Evolutionary conservation across 306 rosid genomes (phyloP), one percentile per base, ranked within the genome.

Genomic region (Lathyrus sativus): DNA sequence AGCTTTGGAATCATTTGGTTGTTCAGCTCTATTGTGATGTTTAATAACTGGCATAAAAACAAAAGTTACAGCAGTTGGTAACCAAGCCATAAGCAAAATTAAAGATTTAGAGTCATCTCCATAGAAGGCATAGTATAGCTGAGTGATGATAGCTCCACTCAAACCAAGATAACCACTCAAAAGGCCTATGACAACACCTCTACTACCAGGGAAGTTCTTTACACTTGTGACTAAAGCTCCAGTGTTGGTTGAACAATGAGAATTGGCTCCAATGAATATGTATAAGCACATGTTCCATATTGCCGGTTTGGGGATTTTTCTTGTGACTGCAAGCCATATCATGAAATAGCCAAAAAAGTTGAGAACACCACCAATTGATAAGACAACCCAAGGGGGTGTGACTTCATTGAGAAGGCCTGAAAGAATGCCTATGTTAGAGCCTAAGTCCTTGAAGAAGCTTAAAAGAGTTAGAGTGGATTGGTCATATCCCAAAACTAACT

Each of bases 41-140:
- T 62, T 74, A 11, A 88, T 75, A 11, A 86, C 68, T 0, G 85
- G 83, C 1, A 86, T 37, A 18, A 88, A 83, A 50, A 57, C 26
- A 6, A 88, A 69, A 31, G 90, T 71, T 2, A 77, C 44, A 4
- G 76, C 92, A 2, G 85, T 76, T 5, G 97, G 97, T 9, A 90
- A 68, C 95, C 95, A 90, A 0, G 90, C 90, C 72, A 86, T 78
- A 18, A 87, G 83, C 57, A 87, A 62, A 54, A 87, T 71, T 26
- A 87, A 74, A 35, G 86, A 78, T 11, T 84, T 80, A 0, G 85
- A 74, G 37, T 87, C 82, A 5, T 81, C 74, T 5, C 81, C 86
- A 24, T 87, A 87, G 67, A 81, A 80, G 2, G 95, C 78, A 33
- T 76, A 76, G 59, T 73, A 81, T 6, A 81, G 3, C 8, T 81